These are phyloP conservation scores for Monilinia laxa DNA, from an alignment of 2,329 filamentous ascomycete species.

Conservation along the genomic window DNA sequence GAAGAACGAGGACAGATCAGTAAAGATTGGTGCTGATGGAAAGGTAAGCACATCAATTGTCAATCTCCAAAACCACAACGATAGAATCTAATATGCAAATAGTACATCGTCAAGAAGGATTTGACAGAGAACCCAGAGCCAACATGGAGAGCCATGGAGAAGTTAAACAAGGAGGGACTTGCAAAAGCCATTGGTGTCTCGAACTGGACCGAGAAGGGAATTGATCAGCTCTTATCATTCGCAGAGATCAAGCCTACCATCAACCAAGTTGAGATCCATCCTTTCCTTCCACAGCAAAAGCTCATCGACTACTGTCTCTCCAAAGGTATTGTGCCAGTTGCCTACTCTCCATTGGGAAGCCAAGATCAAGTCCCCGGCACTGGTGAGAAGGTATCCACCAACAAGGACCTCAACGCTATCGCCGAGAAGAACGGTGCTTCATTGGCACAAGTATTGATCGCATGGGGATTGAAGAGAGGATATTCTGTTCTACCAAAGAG, in stretches of 20 bases:
- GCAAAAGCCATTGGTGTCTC: slow-evolving; percentile 58
- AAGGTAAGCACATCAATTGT: slow-evolving; percentile 43
- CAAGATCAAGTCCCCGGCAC: slow-evolving; percentile 64
- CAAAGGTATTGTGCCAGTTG: slow-evolving; percentile 70
- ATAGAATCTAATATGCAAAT: slow-evolving; percentile 22
- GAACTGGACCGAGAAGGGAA: slow-evolving; percentile 56
- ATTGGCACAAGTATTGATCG: slow-evolving; percentile 64
- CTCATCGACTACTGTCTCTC: slow-evolving; percentile 66
- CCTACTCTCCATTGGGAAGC: slow-evolving; percentile 67
- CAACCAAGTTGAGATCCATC: slow-evolving; percentile 68
- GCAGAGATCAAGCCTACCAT: slow-evolving; percentile 51
- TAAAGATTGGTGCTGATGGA: slow-evolving; percentile 50
- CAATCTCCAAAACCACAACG: not conserved
- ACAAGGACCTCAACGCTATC: slow-evolving; percentile 58
- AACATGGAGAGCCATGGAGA: slow-evolving; percentile 74
- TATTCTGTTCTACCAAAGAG: slow-evolving; percentile 73
- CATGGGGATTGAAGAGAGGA: slow-evolving; percentile 69
- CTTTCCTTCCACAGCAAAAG: slow-evolving; percentile 69
- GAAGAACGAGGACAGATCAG: slow-evolving; percentile 68
- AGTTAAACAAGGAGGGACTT: slow-evolving; percentile 59
- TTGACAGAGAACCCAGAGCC: slow-evolving; percentile 65
- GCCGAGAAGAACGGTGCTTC: slow-evolving; percentile 64
- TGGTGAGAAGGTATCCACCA: slow-evolving; percentile 65
- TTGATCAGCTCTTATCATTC: slow-evolving; percentile 52
- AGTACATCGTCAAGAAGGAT: slow-evolving; percentile 62